Evolutionary conservation across 2,329 filamentous ascomycete species (phyloP), one percentile per base, ranked within the genome.

Genomic region (Colletotrichum kahawae): DNA sequence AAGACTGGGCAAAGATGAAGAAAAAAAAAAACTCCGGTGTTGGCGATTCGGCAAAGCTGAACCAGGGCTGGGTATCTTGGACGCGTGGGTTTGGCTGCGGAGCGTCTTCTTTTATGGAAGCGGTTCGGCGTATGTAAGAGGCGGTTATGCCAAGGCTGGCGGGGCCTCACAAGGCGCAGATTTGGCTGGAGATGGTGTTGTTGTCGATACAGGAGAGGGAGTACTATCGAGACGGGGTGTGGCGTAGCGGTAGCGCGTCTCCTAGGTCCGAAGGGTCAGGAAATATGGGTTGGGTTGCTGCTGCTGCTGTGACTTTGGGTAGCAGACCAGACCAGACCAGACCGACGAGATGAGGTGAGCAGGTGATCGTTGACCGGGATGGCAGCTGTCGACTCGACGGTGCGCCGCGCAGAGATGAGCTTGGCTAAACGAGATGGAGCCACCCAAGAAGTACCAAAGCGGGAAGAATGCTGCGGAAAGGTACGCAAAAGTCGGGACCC

Each of bases 121-220:
- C 38, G 38, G 63, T 36, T 33, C 24, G 29, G 56, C 43, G 38
- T 67, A 43, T 71, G 56, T 62, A 72, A 54, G 68, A 72, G 68
- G 72, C 69, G n/a, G 63, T 67, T 72, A 43, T 54, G 72, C 72
- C 72, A 75, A 75, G 72, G 27, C 62, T 63, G 70, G 56, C 62
- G 38, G 72, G 56, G 62, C 67, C 56, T 75, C 72, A 75, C 72
- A 75, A 67, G 72, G 62, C 62, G 62, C 68, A 63, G 68, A 56
- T 63, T 63, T 48, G 54, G 31, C 68, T 63, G 56, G 71, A 54
- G 69, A 67, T 75, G 63, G 63, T 75, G 63, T 74, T 65, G 69
- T 18, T 67, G 62, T 74, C 43, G 67, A 48, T 38, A 31, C 36
- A 12, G 51, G 36, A 27, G 62, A 69, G 36, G 36, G 36, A 18